Percentiles rank a stretch among this genome's conserved stretches.
Conservation (phyloP, 2,329 filamentous ascomycete genomes). For the Monosporascus cannonballus region DNA sequence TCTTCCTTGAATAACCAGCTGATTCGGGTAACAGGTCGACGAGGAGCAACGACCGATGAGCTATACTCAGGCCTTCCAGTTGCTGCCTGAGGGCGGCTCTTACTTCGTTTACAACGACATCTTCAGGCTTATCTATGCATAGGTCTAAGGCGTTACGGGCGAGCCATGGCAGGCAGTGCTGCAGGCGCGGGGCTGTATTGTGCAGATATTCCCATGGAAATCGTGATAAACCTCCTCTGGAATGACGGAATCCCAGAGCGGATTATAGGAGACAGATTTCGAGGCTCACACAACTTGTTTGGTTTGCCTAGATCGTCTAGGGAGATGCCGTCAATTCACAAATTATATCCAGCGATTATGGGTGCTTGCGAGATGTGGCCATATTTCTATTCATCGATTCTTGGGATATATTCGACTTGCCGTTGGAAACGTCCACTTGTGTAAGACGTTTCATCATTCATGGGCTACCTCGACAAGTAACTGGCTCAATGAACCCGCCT, state of each 20-base stretch:
- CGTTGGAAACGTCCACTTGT: too few species aligned
- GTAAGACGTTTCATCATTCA: too few species aligned
- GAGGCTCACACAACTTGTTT: background rate
- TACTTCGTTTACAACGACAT: constrained; percentile 93
- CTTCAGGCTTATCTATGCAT: constrained; percentile 80
- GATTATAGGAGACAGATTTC: background rate
- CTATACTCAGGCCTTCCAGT: constrained; percentile 87
- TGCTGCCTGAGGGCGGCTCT: constrained; percentile 62
- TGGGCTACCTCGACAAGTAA: too few species aligned
- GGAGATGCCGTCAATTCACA: too few species aligned
- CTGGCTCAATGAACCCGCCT: too few species aligned
- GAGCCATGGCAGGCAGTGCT: background rate
- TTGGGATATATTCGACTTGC: too few species aligned
- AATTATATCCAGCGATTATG: too few species aligned
- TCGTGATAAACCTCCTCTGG: background rate
- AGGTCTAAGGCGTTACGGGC: constrained; percentile 10
- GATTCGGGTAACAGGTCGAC: constrained; percentile 58
- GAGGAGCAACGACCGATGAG: constrained; percentile 82
- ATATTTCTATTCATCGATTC: too few species aligned
- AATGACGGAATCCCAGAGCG: background rate
- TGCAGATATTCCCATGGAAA: background rate
- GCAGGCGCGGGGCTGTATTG: background rate
- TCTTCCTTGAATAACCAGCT: background rate
- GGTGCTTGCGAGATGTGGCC: too few species aligned
- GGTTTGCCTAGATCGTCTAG: background rate